phyloP scores from a whole-genome alignment of 2,329 filamentous ascomycete genomes.

The Trichoderma polysporum region DNA sequence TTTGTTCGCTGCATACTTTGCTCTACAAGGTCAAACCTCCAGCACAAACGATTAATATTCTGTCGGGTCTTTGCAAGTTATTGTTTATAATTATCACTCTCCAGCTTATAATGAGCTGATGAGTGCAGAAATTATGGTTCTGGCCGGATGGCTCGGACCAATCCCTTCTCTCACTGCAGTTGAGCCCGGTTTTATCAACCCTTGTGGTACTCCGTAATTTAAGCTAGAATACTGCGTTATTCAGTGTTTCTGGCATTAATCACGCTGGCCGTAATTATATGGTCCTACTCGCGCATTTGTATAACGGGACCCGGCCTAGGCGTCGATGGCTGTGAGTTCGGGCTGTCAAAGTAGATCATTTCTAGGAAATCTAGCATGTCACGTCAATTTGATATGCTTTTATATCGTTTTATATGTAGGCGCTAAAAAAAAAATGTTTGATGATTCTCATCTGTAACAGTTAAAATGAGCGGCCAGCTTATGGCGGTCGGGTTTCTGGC shows the following conservation, averaged over 20 bases:
- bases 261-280: conserved; percentile 1
- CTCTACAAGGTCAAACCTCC: too few species aligned
- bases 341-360: neutral
- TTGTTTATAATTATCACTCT: too few species aligned
- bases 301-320: neutral
- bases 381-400: neutral
- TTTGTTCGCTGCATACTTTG: too few species aligned
- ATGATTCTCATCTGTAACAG: too few species aligned
- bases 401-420: neutral
- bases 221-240: neutral
- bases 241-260: neutral
- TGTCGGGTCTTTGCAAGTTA: too few species aligned
- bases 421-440: accelerated
- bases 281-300: neutral
- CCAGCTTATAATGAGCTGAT: neutral
- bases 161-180: neutral
- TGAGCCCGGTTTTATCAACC: neutral
- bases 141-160: neutral
- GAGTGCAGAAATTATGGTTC: neutral
- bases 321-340: neutral
- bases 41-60: too few species aligned
- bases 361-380: neutral
- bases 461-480: neutral
- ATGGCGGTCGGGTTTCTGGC: neutral
- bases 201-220: neutral